Evolutionary conservation across 2,329 filamentous ascomycete species (phyloP).

Genomic region (Mariannaea elegans): DNA sequence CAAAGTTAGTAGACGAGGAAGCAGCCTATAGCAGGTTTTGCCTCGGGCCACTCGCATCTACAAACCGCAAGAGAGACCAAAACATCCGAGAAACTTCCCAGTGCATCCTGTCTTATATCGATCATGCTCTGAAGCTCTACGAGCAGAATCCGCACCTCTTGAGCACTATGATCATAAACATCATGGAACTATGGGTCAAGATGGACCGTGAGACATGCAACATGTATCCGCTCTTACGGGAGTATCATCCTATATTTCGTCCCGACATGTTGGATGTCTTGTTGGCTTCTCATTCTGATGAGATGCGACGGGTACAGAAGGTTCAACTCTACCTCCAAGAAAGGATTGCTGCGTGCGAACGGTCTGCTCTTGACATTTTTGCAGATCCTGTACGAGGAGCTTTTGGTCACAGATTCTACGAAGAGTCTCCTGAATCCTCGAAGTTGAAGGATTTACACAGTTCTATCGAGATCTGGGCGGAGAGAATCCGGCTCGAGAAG

Average conservation of each 20-base stretch:
- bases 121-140: slow-evolving; percentile 15
- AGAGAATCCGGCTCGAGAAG: slow-evolving; percentile 33
- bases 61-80: not conserved
- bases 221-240: slow-evolving; percentile 30
- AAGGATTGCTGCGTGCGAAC: slow-evolving; percentile 26
- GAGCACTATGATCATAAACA: slow-evolving; percentile 31
- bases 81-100: slow-evolving; percentile 9
- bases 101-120: slow-evolving; percentile 24
- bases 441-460: slow-evolving; percentile 28
- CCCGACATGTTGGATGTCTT: slow-evolving; percentile 36
- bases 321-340: slow-evolving; percentile 33
- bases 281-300: slow-evolving; percentile 23
- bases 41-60: not conserved
- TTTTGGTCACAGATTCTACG: slow-evolving; percentile 41
- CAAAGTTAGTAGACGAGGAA: slow-evolving; percentile 28
- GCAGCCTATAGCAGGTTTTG: slow-evolving; percentile 11
- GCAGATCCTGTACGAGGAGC: slow-evolving; percentile 37
- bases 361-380: slow-evolving; percentile 29
- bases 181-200: slow-evolving; percentile 37
- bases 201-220: slow-evolving; percentile 33
- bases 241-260: slow-evolving; percentile 34
- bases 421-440: slow-evolving; percentile 27
- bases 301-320: slow-evolving; percentile 31
- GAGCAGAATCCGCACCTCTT: slow-evolving; percentile 29
- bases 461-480: slow-evolving; percentile 38